Evolutionary conservation across 1,284 basidiomycete species (phyloP).

Genomic region (Xerocomus alliaceus): DNA sequence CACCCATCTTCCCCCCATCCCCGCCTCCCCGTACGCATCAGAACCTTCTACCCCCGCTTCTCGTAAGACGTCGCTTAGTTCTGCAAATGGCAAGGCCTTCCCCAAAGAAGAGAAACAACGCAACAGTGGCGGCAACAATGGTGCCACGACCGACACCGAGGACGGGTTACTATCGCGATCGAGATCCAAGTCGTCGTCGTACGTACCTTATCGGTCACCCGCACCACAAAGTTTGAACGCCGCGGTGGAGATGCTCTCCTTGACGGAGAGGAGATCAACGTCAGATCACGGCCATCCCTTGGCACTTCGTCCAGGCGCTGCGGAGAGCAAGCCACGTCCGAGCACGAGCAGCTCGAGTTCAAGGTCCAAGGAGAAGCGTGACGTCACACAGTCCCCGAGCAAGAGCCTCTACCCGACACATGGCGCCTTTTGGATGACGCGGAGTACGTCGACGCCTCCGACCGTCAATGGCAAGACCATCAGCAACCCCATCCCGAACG

Average conservation of each 20-base stretch:
- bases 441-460: conserved; percentile 47
- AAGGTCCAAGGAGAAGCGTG: conserved; percentile 40
- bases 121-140: conserved; percentile 18
- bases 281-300: conserved; percentile 43
- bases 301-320: conserved; percentile 18
- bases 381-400: conserved; percentile 50
- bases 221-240: conserved; percentile 64
- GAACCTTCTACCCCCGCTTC: conserved; percentile 46
- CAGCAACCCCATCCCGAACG: conserved; percentile 68
- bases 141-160: conserved; percentile 36
- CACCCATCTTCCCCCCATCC: conserved; percentile 44
- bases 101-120: conserved; percentile 37
- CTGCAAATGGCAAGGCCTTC: conserved; percentile 38
- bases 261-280: conserved; percentile 49
- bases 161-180: conserved; percentile 40
- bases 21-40: conserved; percentile 45
- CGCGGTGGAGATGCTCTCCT: conserved; percentile 60
- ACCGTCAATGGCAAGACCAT: conserved; percentile 67
- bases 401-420: conserved; percentile 47
- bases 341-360: conserved; percentile 42
- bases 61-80: conserved; percentile 32
- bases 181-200: conserved; percentile 55
- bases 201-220: conserved; percentile 53
- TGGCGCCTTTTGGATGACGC: conserved; percentile 42
- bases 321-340: conserved; percentile 39